phyloP scores from a whole-genome alignment of 2,329 filamentous ascomycete species.

The Coniochaeta prunicola region DNA sequence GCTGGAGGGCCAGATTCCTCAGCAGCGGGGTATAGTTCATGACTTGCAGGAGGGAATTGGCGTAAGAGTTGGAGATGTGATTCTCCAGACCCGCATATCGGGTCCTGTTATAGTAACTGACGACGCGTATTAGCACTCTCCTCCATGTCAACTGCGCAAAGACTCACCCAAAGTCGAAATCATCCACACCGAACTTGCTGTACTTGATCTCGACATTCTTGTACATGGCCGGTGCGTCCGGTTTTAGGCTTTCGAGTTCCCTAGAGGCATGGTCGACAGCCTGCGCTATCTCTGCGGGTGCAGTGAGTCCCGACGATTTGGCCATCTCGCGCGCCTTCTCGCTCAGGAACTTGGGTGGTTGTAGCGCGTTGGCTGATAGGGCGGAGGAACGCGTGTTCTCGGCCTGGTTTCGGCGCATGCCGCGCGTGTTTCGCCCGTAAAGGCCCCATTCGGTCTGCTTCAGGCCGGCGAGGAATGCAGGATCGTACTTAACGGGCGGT shows the following conservation, averaged over 20 bases:
- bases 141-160: neutral
- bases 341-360: conserved; percentile 86
- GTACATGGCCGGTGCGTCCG: conserved; percentile 83
- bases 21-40: conserved; percentile 85
- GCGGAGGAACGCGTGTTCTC: conserved; percentile 65
- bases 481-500: conserved; percentile 69
- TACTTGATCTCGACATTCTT: conserved; percentile 97
- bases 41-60: conserved; percentile 85
- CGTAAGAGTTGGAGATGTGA: conserved; percentile 94
- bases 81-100: conserved; percentile 87
- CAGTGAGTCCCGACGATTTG: conserved; percentile 34
- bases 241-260: conserved; percentile 66
- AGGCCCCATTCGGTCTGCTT: conserved; percentile 68
- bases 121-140: neutral
- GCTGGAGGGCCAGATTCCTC: conserved; percentile 80
- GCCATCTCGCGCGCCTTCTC: conserved; percentile 74
- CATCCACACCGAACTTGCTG: conserved; percentile 97
- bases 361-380: conserved; percentile 54
- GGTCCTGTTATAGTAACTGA: conserved; percentile 85
- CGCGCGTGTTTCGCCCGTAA: conserved; percentile 70
- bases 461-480: conserved; percentile 59
- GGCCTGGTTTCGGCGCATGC: conserved; percentile 70
- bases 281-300: conserved; percentile 44
- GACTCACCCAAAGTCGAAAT: conserved; percentile 88
- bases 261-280: conserved; percentile 57